These are phyloP conservation scores for Carallia pectinifolia DNA, from an alignment of 345 rosid species.

Conservation along the genomic window DNA sequence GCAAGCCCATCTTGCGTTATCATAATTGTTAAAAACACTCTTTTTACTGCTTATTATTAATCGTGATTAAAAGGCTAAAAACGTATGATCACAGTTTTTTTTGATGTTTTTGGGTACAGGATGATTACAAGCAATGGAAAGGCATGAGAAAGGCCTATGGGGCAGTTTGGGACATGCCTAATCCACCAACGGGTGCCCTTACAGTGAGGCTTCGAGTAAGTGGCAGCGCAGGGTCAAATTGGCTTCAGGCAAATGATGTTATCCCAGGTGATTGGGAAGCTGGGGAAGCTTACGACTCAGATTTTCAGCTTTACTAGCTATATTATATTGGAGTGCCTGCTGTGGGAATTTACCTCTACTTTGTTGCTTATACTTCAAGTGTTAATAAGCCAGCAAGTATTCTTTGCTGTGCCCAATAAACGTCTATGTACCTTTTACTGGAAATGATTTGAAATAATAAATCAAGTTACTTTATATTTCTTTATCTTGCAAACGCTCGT, in stretches of 20 bases:
- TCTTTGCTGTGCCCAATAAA: no score
- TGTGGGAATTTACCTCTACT: no score
- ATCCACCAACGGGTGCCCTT: conserved; percentile 58
- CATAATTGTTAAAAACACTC: no score
- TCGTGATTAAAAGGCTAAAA: background rate
- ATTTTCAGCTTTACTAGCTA: conserved; percentile 46
- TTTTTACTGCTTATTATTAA: background rate
- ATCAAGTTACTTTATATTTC: no score
- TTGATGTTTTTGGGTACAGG: conserved; percentile 28
- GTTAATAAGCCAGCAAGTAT: no score
- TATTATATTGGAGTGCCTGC: background rate
- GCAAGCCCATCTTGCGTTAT: background rate
- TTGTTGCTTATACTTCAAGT: no score
- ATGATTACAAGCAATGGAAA: conserved; percentile 58
- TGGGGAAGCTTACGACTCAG: conserved; percentile 58
- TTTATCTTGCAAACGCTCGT: no score
- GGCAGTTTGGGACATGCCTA: conserved; percentile 60
- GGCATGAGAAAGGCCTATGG: conserved; percentile 75
- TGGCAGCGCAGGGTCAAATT: conserved; percentile 42
- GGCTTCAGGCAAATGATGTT: conserved; percentile 54
- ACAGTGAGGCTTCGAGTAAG: conserved; percentile 53
- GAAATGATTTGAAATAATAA: no score
- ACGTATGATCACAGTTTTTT: background rate
- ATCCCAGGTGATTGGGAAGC: conserved; percentile 66
- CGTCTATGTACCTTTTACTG: no score